A percentile compares a stretch with the other conserved stretches of the same genome.
phyloP scores from a whole-genome alignment of 208 protist species.

The Acanthamoeba castellanii region DNA sequence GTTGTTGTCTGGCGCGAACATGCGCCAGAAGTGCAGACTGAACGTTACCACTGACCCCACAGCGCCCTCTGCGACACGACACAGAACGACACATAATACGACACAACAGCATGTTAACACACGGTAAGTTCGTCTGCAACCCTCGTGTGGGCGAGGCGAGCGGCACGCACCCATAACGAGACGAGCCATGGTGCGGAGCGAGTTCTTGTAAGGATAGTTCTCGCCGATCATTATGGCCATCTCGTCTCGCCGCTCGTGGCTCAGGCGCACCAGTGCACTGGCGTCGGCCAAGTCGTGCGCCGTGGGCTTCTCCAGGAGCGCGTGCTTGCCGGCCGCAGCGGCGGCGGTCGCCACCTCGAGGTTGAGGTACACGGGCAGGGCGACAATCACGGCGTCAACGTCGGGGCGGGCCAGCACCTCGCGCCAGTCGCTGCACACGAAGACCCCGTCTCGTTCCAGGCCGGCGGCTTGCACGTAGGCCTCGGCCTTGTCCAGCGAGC shows the following conservation, averaged over 20 bases:
- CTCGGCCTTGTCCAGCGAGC: constrained; percentile 19
- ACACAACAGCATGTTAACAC: no score
- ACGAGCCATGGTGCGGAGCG: neutral
- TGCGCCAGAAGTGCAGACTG: constrained; percentile 31
- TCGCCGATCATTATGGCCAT: constrained; percentile 36
- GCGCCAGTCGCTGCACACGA: constrained; percentile 26
- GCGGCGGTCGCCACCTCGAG: constrained; percentile 40
- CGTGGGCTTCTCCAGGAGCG: constrained; percentile 48
- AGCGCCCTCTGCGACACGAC: neutral
- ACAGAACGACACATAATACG: neutral
- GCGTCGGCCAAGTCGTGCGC: constrained; percentile 24
- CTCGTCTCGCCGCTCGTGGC: neutral
- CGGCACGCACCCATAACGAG: neutral
- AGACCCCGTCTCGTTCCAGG: neutral
- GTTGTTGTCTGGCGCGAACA: constrained; percentile 46
- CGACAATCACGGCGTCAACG: constrained; percentile 34
- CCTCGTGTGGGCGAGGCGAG: no score
- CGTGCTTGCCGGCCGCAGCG: constrained; percentile 9
- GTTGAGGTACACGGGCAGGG: constrained; percentile 34
- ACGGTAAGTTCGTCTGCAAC: neutral
- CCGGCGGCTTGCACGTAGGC: neutral
- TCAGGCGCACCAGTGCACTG: neutral
- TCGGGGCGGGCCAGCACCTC: constrained; percentile 28
- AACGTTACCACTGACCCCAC: constrained; percentile 29
- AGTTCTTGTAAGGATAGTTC: constrained; percentile 62